Evolutionary conservation across 2,329 filamentous ascomycete genomes (phyloP), one percentile per base, ranked within the genome.

Genomic region (Myriangium duriaei): DNA sequence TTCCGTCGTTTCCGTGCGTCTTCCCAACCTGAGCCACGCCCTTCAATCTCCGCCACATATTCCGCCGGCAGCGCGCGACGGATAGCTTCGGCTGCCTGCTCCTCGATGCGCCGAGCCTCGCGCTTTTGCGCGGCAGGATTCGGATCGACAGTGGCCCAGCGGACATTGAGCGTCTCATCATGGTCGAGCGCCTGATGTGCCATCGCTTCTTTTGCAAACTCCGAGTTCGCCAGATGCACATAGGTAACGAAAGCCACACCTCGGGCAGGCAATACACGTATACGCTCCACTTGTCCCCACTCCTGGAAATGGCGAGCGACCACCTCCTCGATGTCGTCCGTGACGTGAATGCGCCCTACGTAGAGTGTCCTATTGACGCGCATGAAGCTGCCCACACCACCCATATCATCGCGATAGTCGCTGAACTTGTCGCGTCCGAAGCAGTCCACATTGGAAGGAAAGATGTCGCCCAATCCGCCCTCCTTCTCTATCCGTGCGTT

Each of bases 171-270:
- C 14, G 95, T 79, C 61, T 98, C 91, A 45, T 76, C 79, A 58
- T 96, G 81, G 52, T 98, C 91, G 17, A 98, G 67, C 1, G 77
- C 76, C 62, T 98, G 91, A 55, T 95, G 85, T 4, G 85, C 83
- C 88, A 98, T 96, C 1, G 91, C 83, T 43, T 60, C 57, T 39
- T 58, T 88, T 3, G 86, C 86, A 50, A 94, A 94, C 55, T 93
- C 80, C 2, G 81, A 79, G 50, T 91, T 92, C 30, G 82, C 79
- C 54, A 94, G 83, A 55, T 94, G 94, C 15, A 74, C 72, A 55
- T 96, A 96, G 7, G 92, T 98, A 40, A 98, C 79, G 57, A 98
- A 98, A 0, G 79, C 92, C 13, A 98, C 91, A 39, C 91, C 92
- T 29, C 88, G 68, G 1, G 76, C 79, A 41, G 92, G 95, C 11